phyloP scores from a whole-genome alignment of 208 protist species.

The Leishmania amazonensis region DNA sequence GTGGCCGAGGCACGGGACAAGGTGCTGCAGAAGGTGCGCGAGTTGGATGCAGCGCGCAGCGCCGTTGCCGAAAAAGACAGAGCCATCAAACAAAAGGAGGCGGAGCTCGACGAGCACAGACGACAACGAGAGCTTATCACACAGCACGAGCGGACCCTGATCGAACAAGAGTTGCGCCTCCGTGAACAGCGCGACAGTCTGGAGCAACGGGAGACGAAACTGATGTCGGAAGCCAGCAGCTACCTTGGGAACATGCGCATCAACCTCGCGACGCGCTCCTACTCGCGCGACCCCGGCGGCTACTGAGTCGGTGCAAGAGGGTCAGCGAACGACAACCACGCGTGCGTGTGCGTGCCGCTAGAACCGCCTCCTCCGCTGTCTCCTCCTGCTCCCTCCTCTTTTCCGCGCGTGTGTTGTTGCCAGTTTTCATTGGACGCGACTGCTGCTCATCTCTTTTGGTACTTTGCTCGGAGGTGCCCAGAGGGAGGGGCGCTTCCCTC shows the following conservation, averaged over 20 bases:
- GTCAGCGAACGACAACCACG: neutral
- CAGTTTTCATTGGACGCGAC: neutral
- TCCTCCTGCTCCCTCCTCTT: neutral
- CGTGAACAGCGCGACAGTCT: constrained; percentile 88
- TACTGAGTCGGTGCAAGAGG: constrained; percentile 27
- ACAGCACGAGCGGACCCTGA: constrained; percentile 86
- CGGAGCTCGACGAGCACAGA: constrained; percentile 79
- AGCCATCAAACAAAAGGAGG: constrained; percentile 70
- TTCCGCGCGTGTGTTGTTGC: neutral
- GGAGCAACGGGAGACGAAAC: constrained; percentile 87
- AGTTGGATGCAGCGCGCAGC: constrained; percentile 66
- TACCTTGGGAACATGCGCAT: constrained; percentile 85
- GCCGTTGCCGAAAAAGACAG: constrained; percentile 75
- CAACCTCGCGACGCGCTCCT: constrained; percentile 52
- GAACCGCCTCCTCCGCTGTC: neutral
- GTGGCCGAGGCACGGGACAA: constrained; percentile 71
- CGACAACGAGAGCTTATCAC: constrained; percentile 83
- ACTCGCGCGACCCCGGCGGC: constrained; percentile 62
- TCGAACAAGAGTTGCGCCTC: constrained; percentile 91
- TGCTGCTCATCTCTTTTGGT: neutral
- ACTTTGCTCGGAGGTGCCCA: neutral
- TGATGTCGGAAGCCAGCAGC: constrained; percentile 82
- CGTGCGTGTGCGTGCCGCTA: neutral
- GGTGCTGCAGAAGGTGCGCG: constrained; percentile 48
- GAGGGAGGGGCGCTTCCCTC: neutral